phyloP scores from a whole-genome alignment of 805 yeast genomes.

The Candida chilensis region DNA sequence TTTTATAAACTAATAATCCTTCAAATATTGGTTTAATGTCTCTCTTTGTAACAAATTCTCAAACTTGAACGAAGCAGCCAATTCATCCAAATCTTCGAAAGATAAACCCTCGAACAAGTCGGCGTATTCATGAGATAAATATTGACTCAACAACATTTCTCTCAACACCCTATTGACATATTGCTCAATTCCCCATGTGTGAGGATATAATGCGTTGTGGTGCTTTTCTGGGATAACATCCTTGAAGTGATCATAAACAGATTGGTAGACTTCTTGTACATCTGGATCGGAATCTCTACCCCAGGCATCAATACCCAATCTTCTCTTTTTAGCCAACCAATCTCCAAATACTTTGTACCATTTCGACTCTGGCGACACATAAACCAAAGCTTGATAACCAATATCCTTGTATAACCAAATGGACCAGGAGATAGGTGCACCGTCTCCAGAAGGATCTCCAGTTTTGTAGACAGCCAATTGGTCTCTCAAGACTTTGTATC shows the following conservation, averaged over 20 bases:
- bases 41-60: slow-evolving; percentile 34
- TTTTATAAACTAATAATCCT: slow-evolving; percentile 8
- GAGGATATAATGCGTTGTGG: slow-evolving; percentile 30
- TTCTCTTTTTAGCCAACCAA: slow-evolving; percentile 30
- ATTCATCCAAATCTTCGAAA: slow-evolving; percentile 37
- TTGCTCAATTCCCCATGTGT: slow-evolving; percentile 22
- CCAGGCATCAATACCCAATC: slow-evolving; percentile 40
- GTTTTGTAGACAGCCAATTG: slow-evolving; percentile 31
- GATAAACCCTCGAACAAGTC: slow-evolving; percentile 28
- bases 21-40: slow-evolving; percentile 24
- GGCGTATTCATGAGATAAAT: slow-evolving; percentile 34
- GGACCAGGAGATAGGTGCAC: slow-evolving; percentile 36
- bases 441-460: slow-evolving; percentile 42
- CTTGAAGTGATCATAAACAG: slow-evolving; percentile 23
- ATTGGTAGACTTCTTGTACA: slow-evolving; percentile 22
- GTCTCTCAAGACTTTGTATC: slow-evolving; percentile 33
- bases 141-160: slow-evolving; percentile 33
- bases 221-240: slow-evolving; percentile 28
- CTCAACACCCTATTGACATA: slow-evolving; percentile 28
- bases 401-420: slow-evolving; percentile 47
- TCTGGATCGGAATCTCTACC: slow-evolving; percentile 35
- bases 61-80: slow-evolving; percentile 41
- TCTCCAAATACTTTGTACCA: slow-evolving; percentile 32
- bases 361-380: slow-evolving; percentile 32
- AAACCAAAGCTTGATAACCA: slow-evolving; percentile 41